Conservation (phyloP, 345 rosid species). For the Isatis tinctoria region DNA sequence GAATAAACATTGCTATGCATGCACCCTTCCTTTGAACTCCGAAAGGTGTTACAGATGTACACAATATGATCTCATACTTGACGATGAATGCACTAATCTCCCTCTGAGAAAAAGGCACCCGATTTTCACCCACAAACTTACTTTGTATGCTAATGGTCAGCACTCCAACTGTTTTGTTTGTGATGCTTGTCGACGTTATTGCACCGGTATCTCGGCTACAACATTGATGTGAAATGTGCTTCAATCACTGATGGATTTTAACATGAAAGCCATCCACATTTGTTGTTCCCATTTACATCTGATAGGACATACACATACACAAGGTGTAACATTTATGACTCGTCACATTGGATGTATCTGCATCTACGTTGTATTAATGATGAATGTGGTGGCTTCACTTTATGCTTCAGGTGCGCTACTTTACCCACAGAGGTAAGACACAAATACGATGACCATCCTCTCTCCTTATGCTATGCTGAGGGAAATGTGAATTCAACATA, state of each 20-base stretch:
- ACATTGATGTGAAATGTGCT: conserved; percentile 1
- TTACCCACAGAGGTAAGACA: conserved; percentile 1
- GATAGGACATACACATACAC: no score
- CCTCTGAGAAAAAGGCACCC: background rate
- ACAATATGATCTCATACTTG: background rate
- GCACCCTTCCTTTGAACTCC: background rate
- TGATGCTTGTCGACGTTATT: background rate
- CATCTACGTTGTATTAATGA: background rate
- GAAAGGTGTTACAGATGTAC: background rate
- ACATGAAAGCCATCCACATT: conserved; percentile 15
- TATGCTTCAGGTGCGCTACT: conserved; percentile 8
- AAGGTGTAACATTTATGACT: background rate
- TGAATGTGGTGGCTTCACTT: background rate
- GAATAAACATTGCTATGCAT: background rate
- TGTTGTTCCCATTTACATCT: background rate
- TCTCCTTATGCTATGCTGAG: background rate
- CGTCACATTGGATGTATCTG: rapidly evolving
- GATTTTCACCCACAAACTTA: background rate
- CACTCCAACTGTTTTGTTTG: background rate
- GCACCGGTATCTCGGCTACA: background rate
- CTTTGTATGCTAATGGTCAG: background rate
- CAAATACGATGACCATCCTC: conserved; percentile 14
- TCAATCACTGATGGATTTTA: background rate
- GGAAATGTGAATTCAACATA: background rate
- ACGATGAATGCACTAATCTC: background rate